phyloP scores from a whole-genome alignment of 257 asterid genomes.

The Leptodermis oblonga region DNA sequence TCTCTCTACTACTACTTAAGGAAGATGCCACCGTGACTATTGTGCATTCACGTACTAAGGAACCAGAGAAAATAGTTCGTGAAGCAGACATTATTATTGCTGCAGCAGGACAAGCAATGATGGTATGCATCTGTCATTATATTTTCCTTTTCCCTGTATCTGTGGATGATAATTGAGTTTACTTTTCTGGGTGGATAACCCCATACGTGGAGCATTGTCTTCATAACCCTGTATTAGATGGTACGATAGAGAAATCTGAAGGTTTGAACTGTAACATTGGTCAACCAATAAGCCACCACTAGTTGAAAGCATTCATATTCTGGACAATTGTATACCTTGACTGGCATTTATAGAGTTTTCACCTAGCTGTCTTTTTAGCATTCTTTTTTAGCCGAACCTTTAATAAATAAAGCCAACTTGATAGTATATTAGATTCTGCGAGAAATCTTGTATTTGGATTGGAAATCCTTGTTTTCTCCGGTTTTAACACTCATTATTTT shows the following conservation, averaged over 20 bases:
- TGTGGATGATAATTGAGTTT: neutral
- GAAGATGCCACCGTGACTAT: constrained; percentile 88
- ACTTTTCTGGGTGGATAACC: neutral
- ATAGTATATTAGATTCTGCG: neutral
- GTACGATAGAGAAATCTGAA: neutral
- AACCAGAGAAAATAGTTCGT: constrained; percentile 70
- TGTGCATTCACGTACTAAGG: constrained; percentile 81
- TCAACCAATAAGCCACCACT: neutral
- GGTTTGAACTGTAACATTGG: neutral
- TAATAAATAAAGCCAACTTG: neutral
- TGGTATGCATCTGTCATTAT: constrained; percentile 39
- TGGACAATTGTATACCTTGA: neutral
- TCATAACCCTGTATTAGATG: neutral
- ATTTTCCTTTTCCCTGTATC: neutral
- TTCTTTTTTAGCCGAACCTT: neutral
- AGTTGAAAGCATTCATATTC: neutral
- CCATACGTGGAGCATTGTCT: neutral
- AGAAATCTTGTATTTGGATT: neutral
- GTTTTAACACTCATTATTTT: neutral
- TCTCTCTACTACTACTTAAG: constrained; percentile 78
- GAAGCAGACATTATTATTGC: constrained; percentile 89
- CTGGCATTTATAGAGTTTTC: neutral
- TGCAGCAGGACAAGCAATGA: constrained; percentile 92
- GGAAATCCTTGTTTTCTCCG: neutral
- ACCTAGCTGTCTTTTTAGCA: neutral